A percentile compares a stretch with the other conserved stretches of the same genome.
Evolutionary conservation across 345 rosid species (phyloP).

Genomic region (Eucalyptus cloeziana): DNA sequence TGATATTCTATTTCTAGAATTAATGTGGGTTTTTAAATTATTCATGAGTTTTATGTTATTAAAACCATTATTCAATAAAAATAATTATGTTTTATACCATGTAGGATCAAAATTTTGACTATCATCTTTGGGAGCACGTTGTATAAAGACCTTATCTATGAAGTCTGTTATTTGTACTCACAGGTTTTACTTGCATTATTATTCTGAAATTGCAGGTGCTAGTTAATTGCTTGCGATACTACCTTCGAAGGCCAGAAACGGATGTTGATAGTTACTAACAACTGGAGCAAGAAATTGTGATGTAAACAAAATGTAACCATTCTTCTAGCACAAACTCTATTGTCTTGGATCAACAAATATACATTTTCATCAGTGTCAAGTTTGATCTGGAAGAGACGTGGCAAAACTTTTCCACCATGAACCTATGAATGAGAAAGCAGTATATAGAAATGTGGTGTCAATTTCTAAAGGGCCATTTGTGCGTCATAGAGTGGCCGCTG

Average conservation of each 20-base stretch:
- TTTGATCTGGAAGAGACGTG: neutral
- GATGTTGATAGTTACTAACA: slow-evolving; percentile 70
- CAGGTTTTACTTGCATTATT: neutral
- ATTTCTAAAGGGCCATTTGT: neutral
- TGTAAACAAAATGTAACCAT: neutral
- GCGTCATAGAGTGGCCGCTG: neutral
- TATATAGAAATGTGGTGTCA: neutral
- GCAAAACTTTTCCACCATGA: neutral
- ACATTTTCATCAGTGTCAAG: neutral
- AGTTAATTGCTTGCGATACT: slow-evolving; percentile 77
- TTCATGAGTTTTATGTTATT: neutral
- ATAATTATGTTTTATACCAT: neutral
- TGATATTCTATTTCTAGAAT: neutral
- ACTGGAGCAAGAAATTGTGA: neutral
- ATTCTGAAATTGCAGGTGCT: slow-evolving; percentile 38
- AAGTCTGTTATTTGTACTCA: neutral
- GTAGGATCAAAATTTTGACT: neutral
- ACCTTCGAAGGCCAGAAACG: slow-evolving; percentile 87
- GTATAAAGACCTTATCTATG: neutral
- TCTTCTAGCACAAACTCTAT: neutral
- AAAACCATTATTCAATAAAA: neutral
- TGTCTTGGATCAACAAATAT: neutral
- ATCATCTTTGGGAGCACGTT: neutral
- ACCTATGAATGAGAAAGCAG: neutral
- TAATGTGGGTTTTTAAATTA: neutral